phyloP scores from a whole-genome alignment of 495 filamentous ascomycete genomes.

The Trichoderma orchidacearum region DNA sequence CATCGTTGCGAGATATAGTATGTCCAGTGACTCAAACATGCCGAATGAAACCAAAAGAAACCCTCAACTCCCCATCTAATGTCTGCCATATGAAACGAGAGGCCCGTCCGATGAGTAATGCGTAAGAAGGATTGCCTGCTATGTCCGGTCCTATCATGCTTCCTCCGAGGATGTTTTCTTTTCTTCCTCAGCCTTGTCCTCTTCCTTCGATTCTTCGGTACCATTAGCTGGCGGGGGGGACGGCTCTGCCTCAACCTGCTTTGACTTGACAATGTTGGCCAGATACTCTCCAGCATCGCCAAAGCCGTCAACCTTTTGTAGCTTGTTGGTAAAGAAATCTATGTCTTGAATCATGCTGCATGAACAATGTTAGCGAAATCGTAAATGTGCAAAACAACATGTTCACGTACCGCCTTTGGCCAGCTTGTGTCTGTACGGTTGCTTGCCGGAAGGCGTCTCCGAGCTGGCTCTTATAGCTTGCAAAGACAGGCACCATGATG shows the following conservation, averaged over 20 bases:
- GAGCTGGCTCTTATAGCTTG: slow-evolving; percentile 73
- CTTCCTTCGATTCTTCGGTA: not conserved
- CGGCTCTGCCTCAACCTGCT: slow-evolving; percentile 24
- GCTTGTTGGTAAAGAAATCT: slow-evolving; percentile 55
- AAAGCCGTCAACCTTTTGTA: slow-evolving; percentile 72
- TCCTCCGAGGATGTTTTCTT: not conserved
- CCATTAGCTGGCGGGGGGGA: not conserved
- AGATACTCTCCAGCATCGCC: slow-evolving; percentile 56
- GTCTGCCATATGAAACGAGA: not conserved
- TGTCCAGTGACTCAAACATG: not conserved
- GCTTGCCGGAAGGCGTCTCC: slow-evolving; percentile 59
- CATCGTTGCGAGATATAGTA: not conserved
- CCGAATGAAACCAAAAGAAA: not conserved
- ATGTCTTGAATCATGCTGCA: slow-evolving; percentile 68
- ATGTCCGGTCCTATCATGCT: not conserved
- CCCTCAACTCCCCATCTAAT: not conserved
- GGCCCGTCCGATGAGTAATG: not conserved
- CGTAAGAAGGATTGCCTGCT: not conserved
- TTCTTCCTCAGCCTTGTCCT: not conserved
- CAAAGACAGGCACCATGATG: slow-evolving; percentile 88
- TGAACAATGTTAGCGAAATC: slow-evolving; percentile 5
- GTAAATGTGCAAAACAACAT: not conserved
- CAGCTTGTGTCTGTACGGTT: slow-evolving; percentile 48
- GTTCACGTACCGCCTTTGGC: slow-evolving; percentile 53
- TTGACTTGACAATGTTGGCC: slow-evolving; percentile 51